A percentile compares a stretch with the other conserved stretches of the same genome.
Evolutionary conservation across 2,329 filamentous ascomycete species (phyloP).

Genomic region (Camillea tinctor): DNA sequence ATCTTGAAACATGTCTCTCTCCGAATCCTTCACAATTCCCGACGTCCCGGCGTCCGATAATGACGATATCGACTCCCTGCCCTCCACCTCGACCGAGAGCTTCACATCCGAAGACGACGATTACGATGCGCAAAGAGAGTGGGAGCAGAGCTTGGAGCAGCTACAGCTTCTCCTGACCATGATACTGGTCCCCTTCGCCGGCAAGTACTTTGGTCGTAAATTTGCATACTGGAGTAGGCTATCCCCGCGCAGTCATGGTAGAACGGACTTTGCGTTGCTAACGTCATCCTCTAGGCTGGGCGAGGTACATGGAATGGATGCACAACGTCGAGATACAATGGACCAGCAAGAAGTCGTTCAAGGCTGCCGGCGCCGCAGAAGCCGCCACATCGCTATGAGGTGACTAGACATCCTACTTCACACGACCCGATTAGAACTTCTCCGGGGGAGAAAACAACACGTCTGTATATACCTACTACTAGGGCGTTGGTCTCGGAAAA

Average conservation of each 20-base stretch:
- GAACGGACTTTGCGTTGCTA: slow-evolving; percentile 8
- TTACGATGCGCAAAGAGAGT: slow-evolving; percentile 90
- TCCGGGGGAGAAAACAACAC: not conserved
- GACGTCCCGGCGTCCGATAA: slow-evolving; percentile 48
- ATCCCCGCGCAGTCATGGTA: not conserved
- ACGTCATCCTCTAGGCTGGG: slow-evolving; percentile 66
- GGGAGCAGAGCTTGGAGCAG: slow-evolving; percentile 92
- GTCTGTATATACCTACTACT: not conserved
- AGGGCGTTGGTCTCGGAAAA: not conserved
- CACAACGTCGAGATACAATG: slow-evolving; percentile 72
- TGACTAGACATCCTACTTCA: not conserved
- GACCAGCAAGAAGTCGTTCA: slow-evolving; percentile 63
- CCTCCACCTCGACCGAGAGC: slow-evolving; percentile 56
- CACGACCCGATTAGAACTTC: not conserved
- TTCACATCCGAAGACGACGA: slow-evolving; percentile 58
- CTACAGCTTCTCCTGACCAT: slow-evolving; percentile 90
- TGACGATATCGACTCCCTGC: slow-evolving; percentile 63
- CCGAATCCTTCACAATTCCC: slow-evolving; percentile 53
- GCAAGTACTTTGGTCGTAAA: slow-evolving; percentile 92
- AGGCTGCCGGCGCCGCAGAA: slow-evolving; percentile 60
- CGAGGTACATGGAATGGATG: slow-evolving; percentile 91
- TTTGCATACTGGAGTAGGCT: slow-evolving; percentile 93
- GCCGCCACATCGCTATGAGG: slow-evolving; percentile 52
- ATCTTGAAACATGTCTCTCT: slow-evolving; percentile 32
- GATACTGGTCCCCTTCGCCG: slow-evolving; percentile 89